Evolutionary conservation across 2,329 filamentous ascomycete species (phyloP).

Genomic region (Reticulascus tulasneorum): DNA sequence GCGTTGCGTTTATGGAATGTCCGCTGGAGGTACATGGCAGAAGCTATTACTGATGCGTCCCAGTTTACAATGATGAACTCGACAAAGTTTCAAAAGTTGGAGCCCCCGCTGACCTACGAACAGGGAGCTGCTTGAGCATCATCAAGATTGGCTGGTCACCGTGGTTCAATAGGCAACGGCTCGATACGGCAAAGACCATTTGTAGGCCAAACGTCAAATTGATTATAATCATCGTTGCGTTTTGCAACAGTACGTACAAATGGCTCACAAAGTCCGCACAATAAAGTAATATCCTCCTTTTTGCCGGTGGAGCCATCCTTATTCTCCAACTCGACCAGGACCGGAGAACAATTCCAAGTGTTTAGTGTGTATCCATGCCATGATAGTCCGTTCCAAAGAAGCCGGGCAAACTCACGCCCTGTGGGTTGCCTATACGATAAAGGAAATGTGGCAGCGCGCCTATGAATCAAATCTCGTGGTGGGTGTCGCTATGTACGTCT

Average conservation of each 20-base stretch:
- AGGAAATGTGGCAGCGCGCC: conserved; percentile 3
- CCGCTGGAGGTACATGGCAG: too few relatives aligned
- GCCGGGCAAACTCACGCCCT: conserved; percentile 2
- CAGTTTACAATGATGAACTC: too few relatives aligned
- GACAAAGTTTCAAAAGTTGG: too few relatives aligned
- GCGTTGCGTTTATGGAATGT: too few relatives aligned
- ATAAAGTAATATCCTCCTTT: conserved; percentile 2
- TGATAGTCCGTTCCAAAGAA: conserved; percentile 3
- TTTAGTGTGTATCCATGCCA: not conserved
- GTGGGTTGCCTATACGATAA: conserved; percentile 6
- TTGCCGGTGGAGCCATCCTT: too few relatives aligned
- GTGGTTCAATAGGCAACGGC: too few relatives aligned
- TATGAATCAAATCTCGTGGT: conserved; percentile 8
- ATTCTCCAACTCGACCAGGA: not conserved
- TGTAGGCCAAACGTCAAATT: too few relatives aligned
- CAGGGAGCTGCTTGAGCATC: too few relatives aligned
- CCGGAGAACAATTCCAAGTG: not conserved
- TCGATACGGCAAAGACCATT: too few relatives aligned
- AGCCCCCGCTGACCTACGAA: too few relatives aligned
- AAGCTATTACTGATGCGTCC: too few relatives aligned
- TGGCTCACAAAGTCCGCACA: conserved; percentile 3
- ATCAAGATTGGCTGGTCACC: too few relatives aligned
- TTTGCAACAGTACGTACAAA: conserved; percentile 7
- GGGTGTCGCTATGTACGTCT: conserved; percentile 14
- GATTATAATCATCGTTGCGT: conserved; percentile 6